These are phyloP conservation scores for Podila epicladia DNA, from an alignment of 192 early-diverging fungal species.

Conservation along the genomic window DNA sequence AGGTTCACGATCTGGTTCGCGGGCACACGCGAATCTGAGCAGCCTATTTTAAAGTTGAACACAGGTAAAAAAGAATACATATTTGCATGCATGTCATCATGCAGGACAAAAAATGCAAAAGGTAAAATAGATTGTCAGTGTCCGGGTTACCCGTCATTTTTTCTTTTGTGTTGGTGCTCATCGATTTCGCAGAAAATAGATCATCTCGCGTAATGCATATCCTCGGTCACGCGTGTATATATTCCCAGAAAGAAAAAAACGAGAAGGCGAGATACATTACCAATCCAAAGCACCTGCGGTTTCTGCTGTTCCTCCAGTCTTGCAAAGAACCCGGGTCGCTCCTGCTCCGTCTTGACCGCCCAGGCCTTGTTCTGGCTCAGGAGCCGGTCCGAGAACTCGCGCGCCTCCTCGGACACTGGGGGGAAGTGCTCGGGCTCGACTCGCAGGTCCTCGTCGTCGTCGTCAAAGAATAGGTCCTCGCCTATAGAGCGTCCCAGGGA, in stretches of 20 bases:
- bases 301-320: constrained; percentile 77
- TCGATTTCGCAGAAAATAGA: too few species aligned
- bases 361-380: constrained; percentile 70
- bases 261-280: constrained; percentile 39
- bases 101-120: too few species aligned
- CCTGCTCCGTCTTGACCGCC: constrained; percentile 62
- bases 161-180: too few species aligned
- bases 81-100: too few species aligned
- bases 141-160: too few species aligned
- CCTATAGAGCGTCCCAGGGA: background rate
- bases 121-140: too few species aligned
- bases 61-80: too few species aligned
- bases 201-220: background rate
- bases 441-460: background rate
- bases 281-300: constrained; percentile 91
- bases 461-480: constrained; percentile 4
- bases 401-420: constrained; percentile 41
- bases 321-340: constrained; percentile 77
- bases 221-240: too few species aligned
- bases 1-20: constrained; percentile 77
- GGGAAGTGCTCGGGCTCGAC: constrained; percentile 15
- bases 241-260: background rate
- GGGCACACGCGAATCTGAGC: constrained; percentile 94
- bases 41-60: constrained; percentile 60
- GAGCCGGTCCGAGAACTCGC: constrained; percentile 36